These are phyloP conservation scores for Coemansia sp. DNA, from an alignment of 192 early-diverging fungal species.

Conservation along the genomic window DNA sequence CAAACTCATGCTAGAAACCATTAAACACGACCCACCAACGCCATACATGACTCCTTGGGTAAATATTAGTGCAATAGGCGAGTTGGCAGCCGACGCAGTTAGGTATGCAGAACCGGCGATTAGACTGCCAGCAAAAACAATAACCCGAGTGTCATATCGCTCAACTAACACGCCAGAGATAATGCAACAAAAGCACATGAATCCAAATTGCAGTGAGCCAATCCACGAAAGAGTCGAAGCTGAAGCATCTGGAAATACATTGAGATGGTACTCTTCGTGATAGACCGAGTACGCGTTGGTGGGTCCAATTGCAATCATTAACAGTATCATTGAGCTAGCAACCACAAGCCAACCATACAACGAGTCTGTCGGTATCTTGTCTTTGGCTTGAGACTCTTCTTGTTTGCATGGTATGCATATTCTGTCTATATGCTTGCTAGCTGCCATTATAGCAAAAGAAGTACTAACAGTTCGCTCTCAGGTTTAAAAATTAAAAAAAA, in stretches of 20 bases:
- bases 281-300: constrained; percentile 37
- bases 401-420: background rate
- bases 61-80: constrained; percentile 62
- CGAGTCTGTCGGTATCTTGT: background rate
- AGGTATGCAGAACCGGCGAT: constrained; percentile 17
- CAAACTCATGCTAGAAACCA: constrained; percentile 63
- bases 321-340: constrained; percentile 17
- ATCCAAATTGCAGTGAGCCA: constrained; percentile 35
- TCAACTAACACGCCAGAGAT: constrained; percentile 32
- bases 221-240: constrained; percentile 43
- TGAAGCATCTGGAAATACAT: constrained; percentile 24
- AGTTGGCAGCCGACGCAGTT: constrained; percentile 23
- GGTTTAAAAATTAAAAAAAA: no score
- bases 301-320: constrained; percentile 34
- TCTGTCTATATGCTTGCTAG: no score
- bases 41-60: constrained; percentile 78
- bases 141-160: constrained; percentile 11
- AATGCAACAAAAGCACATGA: constrained; percentile 33
- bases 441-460: no score
- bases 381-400: background rate
- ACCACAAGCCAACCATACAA: constrained; percentile 35
- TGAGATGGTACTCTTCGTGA: constrained; percentile 24
- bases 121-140: constrained; percentile 14
- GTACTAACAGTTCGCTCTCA: no score
- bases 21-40: constrained; percentile 59